Evolutionary conservation across 2,329 filamentous ascomycete genomes (phyloP).

Genomic region (Ophiostoma sp.): DNA sequence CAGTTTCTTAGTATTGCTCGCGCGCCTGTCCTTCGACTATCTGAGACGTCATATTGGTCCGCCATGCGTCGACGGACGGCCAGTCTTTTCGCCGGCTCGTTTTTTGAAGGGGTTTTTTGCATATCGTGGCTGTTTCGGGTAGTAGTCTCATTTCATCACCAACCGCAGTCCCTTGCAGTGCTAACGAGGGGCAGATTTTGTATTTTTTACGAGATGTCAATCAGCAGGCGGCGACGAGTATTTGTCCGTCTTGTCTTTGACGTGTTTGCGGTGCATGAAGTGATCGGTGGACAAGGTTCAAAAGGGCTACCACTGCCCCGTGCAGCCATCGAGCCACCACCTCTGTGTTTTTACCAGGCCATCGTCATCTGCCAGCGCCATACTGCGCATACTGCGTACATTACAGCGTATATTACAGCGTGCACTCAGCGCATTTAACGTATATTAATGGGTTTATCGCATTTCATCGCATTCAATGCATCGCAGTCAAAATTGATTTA

Average conservation of each 20-base stretch:
- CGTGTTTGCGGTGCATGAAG: neutral
- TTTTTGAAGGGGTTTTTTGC: neutral
- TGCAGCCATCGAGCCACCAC: too few relatives aligned
- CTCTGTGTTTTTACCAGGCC: too few relatives aligned
- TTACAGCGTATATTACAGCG: too few relatives aligned
- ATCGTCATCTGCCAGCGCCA: too few relatives aligned
- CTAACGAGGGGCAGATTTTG: too few relatives aligned
- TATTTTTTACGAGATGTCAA: neutral
- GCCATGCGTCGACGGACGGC: neutral
- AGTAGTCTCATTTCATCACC: neutral
- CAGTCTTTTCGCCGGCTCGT: constrained; percentile 6
- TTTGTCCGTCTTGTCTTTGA: neutral
- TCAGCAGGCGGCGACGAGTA: neutral
- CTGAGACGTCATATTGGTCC: constrained; percentile 14
- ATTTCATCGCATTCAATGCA: too few relatives aligned
- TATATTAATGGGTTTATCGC: too few relatives aligned
- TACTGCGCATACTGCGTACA: too few relatives aligned
- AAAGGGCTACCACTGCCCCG: too few relatives aligned
- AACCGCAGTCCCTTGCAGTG: constrained; percentile 4
- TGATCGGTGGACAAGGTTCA: neutral
- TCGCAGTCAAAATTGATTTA: too few relatives aligned
- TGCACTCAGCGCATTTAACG: too few relatives aligned
- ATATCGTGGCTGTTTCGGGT: neutral
- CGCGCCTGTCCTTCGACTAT: neutral
- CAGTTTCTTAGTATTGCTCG: neutral